phyloP scores from a whole-genome alignment of 2,329 filamentous ascomycete species.

The Aspergillus ibericus region DNA sequence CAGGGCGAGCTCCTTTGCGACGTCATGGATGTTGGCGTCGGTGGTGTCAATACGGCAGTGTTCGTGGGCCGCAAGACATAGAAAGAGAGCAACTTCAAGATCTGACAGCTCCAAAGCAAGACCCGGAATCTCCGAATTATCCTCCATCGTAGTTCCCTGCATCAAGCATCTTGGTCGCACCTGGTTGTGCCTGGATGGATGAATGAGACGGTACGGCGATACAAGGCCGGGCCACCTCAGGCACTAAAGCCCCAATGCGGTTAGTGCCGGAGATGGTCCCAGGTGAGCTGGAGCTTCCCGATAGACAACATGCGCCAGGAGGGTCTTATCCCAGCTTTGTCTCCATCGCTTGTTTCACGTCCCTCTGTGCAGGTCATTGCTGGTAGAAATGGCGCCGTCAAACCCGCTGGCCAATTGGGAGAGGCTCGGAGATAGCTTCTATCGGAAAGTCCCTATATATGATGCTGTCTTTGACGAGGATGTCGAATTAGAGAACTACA shows the following conservation, averaged over 20 bases:
- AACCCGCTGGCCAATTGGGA: constrained; percentile 90
- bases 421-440: constrained; percentile 87
- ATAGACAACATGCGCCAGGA: constrained; percentile 10
- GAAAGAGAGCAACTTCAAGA: constrained; percentile 79
- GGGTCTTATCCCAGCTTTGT: background rate
- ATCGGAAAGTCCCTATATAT: constrained; percentile 92
- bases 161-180: constrained; percentile 4
- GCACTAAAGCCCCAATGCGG: constrained; percentile 8
- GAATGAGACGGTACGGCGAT: background rate
- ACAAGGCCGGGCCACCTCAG: background rate
- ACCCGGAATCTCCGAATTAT: constrained; percentile 52
- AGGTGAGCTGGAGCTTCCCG: constrained; percentile 17
- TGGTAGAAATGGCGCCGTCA: constrained; percentile 44
- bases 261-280: constrained; percentile 12
- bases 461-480: constrained; percentile 90
- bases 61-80: constrained; percentile 77
- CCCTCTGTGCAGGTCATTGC: background rate
- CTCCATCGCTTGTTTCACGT: constrained; percentile 1
- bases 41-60: constrained; percentile 86
- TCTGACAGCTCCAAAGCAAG: constrained; percentile 79
- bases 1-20: constrained; percentile 73
- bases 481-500: constrained; percentile 91
- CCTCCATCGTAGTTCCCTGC: constrained; percentile 13
- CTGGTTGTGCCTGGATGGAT: background rate
- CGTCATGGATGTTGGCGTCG: constrained; percentile 59